phyloP scores from a whole-genome alignment of 1,284 basidiomycete genomes.

The Pascua guehoae region DNA sequence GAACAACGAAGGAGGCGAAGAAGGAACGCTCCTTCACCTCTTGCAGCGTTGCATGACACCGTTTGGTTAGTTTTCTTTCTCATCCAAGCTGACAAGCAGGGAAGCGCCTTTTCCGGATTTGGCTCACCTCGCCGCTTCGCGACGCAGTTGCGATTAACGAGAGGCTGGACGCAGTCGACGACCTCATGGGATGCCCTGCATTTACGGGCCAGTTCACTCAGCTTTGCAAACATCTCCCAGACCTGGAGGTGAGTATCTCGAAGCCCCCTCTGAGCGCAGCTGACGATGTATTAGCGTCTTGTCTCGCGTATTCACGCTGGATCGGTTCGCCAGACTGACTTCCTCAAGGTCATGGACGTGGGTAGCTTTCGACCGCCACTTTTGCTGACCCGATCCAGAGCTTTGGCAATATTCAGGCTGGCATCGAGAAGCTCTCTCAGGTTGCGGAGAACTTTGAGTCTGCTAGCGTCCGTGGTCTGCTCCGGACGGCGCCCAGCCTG shows the following conservation, averaged over 20 bases:
- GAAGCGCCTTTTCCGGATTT: conserved; percentile 52
- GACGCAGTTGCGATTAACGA: conserved; percentile 79
- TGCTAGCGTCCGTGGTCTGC: conserved; percentile 65
- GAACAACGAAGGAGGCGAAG: conserved; percentile 86
- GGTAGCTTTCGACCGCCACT: conserved; percentile 27
- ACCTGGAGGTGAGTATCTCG: conserved; percentile 61
- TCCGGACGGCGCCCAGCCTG: conserved; percentile 78
- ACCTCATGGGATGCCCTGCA: conserved; percentile 69
- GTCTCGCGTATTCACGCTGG: conserved; percentile 90
- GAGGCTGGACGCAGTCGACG: conserved; percentile 86
- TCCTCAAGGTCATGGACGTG: conserved; percentile 73
- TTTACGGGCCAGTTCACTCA: conserved; percentile 72
- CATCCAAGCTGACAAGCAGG: neutral
- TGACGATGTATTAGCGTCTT: conserved; percentile 55
- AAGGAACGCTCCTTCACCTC: conserved; percentile 78
- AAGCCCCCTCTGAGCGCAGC: neutral
- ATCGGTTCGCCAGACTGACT: conserved; percentile 79
- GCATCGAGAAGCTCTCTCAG: conserved; percentile 62
- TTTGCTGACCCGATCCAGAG: conserved; percentile 54
- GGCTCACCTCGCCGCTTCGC: conserved; percentile 84
- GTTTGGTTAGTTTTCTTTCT: conserved; percentile 60
- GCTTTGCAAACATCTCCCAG: conserved; percentile 75
- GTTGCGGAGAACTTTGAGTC: conserved; percentile 70
- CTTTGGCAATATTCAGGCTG: conserved; percentile 68
- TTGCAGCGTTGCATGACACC: conserved; percentile 83